Evolutionary conservation across 495 filamentous ascomycete species (phyloP).

Genomic region (Neurospora hispaniola): DNA sequence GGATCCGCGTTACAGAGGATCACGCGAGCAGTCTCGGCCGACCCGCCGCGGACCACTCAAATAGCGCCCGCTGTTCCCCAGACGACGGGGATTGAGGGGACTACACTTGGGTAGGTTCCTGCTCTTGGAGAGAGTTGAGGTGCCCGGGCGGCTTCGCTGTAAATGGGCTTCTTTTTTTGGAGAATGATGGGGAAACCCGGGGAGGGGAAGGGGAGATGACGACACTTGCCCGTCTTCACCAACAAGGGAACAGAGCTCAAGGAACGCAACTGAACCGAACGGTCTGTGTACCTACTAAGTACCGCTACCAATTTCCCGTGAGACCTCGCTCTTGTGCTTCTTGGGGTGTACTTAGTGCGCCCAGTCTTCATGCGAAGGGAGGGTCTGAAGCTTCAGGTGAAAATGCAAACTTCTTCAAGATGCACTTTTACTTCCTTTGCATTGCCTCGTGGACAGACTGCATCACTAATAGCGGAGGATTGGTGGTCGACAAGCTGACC

Average conservation of each 20-base stretch:
- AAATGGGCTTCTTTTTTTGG: background rate
- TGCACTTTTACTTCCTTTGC: background rate
- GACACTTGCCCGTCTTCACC: background rate
- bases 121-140: constrained; percentile 2
- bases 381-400: background rate
- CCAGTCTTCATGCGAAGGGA: background rate
- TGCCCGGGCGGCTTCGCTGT: background rate
- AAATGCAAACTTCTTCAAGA: background rate
- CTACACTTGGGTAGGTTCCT: no score
- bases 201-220: background rate
- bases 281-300: background rate
- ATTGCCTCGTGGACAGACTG: background rate
- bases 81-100: background rate
- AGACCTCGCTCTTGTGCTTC: background rate
- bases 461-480: background rate
- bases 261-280: background rate
- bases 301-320: background rate
- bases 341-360: background rate
- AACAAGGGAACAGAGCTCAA: background rate
- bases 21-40: background rate
- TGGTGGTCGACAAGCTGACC: background rate
- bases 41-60: background rate
- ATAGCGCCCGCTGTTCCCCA: background rate
- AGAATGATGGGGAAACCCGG: background rate
- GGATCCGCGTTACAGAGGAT: background rate